Base-by-base conservation (phyloP, 495 filamentous ascomycete genomes). In the Penicillium lagena region DNA sequence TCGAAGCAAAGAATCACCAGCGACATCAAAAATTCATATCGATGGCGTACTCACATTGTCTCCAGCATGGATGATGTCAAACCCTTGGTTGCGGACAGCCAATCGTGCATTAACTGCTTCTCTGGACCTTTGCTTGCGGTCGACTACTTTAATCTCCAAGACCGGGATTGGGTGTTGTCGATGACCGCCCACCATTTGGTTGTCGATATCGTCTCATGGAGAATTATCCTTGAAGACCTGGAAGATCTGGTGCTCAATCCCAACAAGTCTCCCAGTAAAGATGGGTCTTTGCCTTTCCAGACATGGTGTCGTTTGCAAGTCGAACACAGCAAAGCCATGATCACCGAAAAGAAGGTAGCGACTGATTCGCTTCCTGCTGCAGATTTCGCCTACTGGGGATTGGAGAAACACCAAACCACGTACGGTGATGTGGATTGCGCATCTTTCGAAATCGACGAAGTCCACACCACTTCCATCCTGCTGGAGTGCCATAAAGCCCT, bases 151-250 rank as follows among this genome's bases (percentile, higher is more conserved):
- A 49, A 67, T 17, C 70, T 75, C 8, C 40, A 58, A 9, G 61
- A 63, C 9, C 71, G 46, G 35, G 15, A 38, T 13, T 43, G 76
- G 32, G 51, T 81, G 8, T 47, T 87, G n/a, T 85, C 82, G 28
- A 64, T 89, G 55, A 71, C 73, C 7, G 81, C 75, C 2, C 83
- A 87, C 51, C 85, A 87, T 49, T 59, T 86, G 1, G 80, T 83
- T 4, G 72, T 87, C 28, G 85, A 89, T 46, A 75, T 85, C 28
- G 77, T 83, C 8, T 87, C 85, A 0, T 87, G 82, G 83, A 69
- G 77, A 13, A 70, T 85, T 13, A 78, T 89, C 7, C 66, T 84
- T 11, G 70, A 82, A 39, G 85, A 89, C 40, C 46, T 87, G 33
- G 83, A 86, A 47, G 76, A 83, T 12, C 46, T 85, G 1, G 55